These are phyloP conservation scores for Erodium trifolium DNA, from an alignment of 441 rosid species.

Conservation along the genomic window DNA sequence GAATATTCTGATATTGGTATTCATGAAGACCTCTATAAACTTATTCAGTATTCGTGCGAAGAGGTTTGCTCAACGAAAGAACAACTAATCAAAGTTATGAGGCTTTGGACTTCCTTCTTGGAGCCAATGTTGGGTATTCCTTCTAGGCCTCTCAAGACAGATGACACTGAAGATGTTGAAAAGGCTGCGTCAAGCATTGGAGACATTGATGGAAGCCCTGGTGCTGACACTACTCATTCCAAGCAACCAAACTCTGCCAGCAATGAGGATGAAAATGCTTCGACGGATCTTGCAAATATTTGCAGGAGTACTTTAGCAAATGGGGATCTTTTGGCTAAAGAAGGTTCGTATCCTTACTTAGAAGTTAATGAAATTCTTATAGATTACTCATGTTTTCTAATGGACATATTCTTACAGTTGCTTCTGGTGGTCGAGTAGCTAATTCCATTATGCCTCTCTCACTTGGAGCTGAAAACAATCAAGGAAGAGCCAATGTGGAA, in stretches of 20 bases:
- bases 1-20: no score
- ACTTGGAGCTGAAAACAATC: constrained; percentile 46
- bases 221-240: constrained; percentile 32
- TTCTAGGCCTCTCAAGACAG: constrained; percentile 22
- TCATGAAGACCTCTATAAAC: no score
- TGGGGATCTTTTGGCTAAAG: constrained; percentile 34
- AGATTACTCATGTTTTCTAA: constrained; percentile 29
- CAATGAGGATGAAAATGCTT: constrained; percentile 49
- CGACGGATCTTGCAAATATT: constrained; percentile 53
- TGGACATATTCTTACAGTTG: constrained; percentile 40
- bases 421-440: constrained; percentile 38
- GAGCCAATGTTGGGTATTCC: no score
- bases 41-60: no score
- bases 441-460: constrained; percentile 40
- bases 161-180: constrained; percentile 70
- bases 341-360: constrained; percentile 38
- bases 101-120: no score
- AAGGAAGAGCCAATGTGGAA: constrained; percentile 50
- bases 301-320: constrained; percentile 32
- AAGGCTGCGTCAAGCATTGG: constrained; percentile 46
- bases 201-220: constrained; percentile 58
- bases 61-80: no score
- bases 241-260: constrained; percentile 47
- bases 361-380: constrained; percentile 34
- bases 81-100: no score